phyloP scores from a whole-genome alignment of 306 rosid species.

The Biancaea sappan region DNA sequence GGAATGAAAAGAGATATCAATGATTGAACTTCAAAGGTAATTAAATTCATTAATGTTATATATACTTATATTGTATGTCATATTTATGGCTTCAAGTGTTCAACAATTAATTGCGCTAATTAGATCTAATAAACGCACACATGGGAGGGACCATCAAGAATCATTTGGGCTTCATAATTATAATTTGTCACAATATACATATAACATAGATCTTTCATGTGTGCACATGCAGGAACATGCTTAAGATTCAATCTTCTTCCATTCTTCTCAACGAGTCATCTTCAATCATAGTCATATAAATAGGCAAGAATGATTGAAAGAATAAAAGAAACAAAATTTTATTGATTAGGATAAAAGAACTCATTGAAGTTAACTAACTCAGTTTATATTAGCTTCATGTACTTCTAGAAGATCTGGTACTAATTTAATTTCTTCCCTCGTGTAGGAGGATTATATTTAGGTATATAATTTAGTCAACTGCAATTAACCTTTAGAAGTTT shows the following conservation, averaged over 20 bases:
- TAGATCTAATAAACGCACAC: constrained; percentile 45
- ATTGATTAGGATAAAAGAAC: background rate
- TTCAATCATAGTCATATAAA: constrained; percentile 28
- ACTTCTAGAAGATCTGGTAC: too few relatives aligned
- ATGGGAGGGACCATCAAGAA: constrained; percentile 57
- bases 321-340: background rate
- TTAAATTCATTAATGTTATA: constrained; percentile 16
- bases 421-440: too few relatives aligned
- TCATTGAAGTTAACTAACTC: background rate
- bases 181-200: background rate
- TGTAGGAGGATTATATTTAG: too few relatives aligned
- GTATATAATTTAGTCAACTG: too few relatives aligned
- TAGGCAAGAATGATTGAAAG: constrained; percentile 28
- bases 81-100: constrained; percentile 40
- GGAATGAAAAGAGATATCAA: constrained; percentile 28
- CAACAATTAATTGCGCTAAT: constrained; percentile 32
- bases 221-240: constrained; percentile 83
- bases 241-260: constrained; percentile 31
- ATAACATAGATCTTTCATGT: constrained; percentile 47
- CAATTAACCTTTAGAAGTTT: too few relatives aligned
- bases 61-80: constrained; percentile 24
- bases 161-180: constrained; percentile 38
- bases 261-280: background rate
- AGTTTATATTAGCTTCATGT: too few relatives aligned
- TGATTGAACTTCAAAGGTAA: constrained; percentile 37